Evolutionary conservation across 176 grass and related monocot genomes (phyloP).

Genomic region (Oryza nivara): DNA sequence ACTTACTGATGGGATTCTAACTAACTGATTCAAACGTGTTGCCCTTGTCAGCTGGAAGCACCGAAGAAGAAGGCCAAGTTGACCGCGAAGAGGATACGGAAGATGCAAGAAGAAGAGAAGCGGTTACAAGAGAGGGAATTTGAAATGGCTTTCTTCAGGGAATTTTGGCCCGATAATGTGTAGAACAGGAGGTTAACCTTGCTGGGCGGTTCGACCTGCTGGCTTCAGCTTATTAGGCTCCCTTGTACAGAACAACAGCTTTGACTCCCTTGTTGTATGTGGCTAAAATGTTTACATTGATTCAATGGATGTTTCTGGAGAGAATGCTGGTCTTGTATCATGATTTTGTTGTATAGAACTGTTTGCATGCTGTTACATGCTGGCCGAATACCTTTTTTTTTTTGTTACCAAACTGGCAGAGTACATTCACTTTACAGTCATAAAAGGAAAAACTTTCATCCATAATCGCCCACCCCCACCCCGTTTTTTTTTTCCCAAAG

Average conservation of each 20-base stretch:
- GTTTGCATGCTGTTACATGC: not conserved
- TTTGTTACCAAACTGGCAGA: no score
- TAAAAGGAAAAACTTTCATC: no score
- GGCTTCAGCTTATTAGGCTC: not conserved
- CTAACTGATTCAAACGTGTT: constrained; percentile 18
- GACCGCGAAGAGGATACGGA: constrained; percentile 74
- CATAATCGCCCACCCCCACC: no score
- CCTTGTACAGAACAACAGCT: constrained; percentile 25
- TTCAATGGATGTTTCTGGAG: constrained; percentile 5
- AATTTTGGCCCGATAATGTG: constrained; percentile 99
- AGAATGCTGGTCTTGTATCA: constrained; percentile 4
- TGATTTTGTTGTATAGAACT: not conserved
- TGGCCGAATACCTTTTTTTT: no score
- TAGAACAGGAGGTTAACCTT: constrained; percentile 25
- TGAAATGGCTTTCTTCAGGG: constrained; percentile 82
- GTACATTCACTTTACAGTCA: no score
- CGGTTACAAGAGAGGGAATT: constrained; percentile 85
- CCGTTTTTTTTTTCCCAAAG: no score
- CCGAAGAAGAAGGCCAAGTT: constrained; percentile 59
- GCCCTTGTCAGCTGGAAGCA: constrained; percentile 1
- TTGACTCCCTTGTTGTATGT: no score
- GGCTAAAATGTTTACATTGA: not conserved
- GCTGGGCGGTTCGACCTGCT: not conserved
- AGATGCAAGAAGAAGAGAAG: constrained; percentile 90
- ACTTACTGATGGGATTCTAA: not conserved